Evolutionary conservation across 768 basidiomycete species (phyloP), one percentile per base, ranked within the genome.

Genomic region (Jaapia argillacea): DNA sequence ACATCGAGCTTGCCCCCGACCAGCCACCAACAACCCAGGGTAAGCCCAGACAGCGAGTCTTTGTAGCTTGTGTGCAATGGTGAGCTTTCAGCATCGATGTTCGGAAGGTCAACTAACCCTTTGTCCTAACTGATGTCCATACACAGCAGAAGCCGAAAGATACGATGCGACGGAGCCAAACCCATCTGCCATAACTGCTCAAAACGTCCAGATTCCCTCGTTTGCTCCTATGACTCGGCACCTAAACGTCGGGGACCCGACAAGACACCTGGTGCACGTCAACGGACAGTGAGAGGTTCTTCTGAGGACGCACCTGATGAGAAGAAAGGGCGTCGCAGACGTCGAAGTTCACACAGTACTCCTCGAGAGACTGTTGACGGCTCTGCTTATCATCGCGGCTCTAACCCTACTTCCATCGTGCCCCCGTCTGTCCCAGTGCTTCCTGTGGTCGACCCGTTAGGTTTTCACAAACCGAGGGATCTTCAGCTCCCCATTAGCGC

Each of bases 171-270:
- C 57, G 86, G 86, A 42, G 79, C 79, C 6, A 85, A 80, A 50
- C 86, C 86, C 6, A 54, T 68, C 6, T 89, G 86, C 54, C 75
- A 82, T 54, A 86, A 86, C 53, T 89, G 85, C 54, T 60, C 64
- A 31, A 75, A 74, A 49, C 72, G 81, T 28, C 46, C 64, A 10
- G 67, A 60, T 22, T 10, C 10, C 10, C 20, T 22, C 36, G 69
- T 72, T 37, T 89, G 86, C 55, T 56, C 64, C 41, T 89, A 88
- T 51, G 86, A 89, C 51, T 45, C 72, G 12, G 60, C 74, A 4
- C 86, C 86, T 18, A 87, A 83, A 53, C 80, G 86, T 36, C 74
- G 86, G 31, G 86, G 86, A 1, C 86, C 86, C 2, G 86, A 88
- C 60, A 84, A 74, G 60, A 71, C 67, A 0, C 85, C 84, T n/a